Evolutionary conservation across 768 basidiomycete genomes (phyloP), one percentile per base, ranked within the genome.

Genomic region (Leccinellum rugosiceps): DNA sequence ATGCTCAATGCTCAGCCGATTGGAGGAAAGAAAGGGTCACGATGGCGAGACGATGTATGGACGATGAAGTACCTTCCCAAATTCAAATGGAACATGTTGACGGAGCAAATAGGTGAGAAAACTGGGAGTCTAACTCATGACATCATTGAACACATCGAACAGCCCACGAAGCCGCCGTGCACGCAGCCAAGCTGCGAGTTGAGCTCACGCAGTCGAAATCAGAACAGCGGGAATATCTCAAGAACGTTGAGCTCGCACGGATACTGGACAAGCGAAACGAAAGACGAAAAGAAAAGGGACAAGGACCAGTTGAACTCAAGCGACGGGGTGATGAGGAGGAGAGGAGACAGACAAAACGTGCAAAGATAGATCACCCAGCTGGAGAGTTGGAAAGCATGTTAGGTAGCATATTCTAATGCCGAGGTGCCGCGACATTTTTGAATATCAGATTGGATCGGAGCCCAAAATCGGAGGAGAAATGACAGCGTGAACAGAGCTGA

Each of bases 81-180:
- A 67, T 99, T 98, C 80, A 97, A 95, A 67, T 99, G 97, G 97
- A 86, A 90, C 73, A 97, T 97, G 96, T 78, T 99, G 57, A 95
- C 93, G 6, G 97, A 98, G 74, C 96, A 98, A 81, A 88, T 99
- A 64, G 94, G 96, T 96, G 69, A 72, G 94, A 81, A 17, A 48
- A n/a, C 14, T 17, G 23, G n/a, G 26, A 3, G 5, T 47, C 41
- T 55, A 11, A 28, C 45, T 23, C 14, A 19, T 41, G 11, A 38
- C 15, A 6, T 63, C 26, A 45, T 63, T 68, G 17, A 63, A 53
- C 14, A 21, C 21, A 52, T 38, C 52, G 56, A 17, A 34, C 62
- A 98, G 97, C 95, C 28, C 91, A 98, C 64, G 97, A 98, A 74
- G 86, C 92, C 9, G 94, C 94, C 17, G 78, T 92, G 17, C 93